Evolutionary conservation across 257 asterid genomes (phyloP), one percentile per base, ranked within the genome.

Genomic region (Pogostemon cablin): DNA sequence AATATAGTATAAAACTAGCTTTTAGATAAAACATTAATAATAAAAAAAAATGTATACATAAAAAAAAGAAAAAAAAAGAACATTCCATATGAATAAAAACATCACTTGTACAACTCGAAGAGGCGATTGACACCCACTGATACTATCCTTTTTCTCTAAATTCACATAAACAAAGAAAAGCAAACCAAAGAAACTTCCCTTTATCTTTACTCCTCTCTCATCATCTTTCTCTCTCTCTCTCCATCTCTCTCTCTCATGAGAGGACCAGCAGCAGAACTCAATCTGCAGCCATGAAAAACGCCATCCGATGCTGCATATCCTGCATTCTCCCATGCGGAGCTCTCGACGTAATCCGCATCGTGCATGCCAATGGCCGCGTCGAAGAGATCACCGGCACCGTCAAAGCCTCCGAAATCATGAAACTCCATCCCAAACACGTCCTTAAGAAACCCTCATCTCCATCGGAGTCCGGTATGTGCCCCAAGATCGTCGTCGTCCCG

Each of bases 261-360:
- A 6, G 59, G 60, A 73, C 47, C 34, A 12, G 17, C 11, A 49
- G 67, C 15, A 5, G 9, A 8, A 32, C 11, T 20, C 46, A 11
- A 38, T 7, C 44, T 40, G 57, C 34, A 4, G 62, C 69, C 66
- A 92, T 92, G 98, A 90, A 76, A 75, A 86, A 85, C 79, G 59
- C 86, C 39, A 83, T 93, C 43, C 80, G 96, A 72, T 93, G 99
- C 78, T 93, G 97, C 96, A 93, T 93, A 80, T 91, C 99, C 35
- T 93, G 99, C 93, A 93, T 93, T 75, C 88, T 93, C 9, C 99
- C 99, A n/a, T 93, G 99, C 76, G 99, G 99, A 2, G 87, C 93
- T 1, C 89, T 93, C 6, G 99, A 93, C 80, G 99, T 93, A 64
- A 85, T 93, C 79, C 85, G 99, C 25, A 91, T 93, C 25, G 96